These are phyloP conservation scores for Yamadazyma epiphylla DNA, from an alignment of 1,139 yeast genomes.

Conservation along the genomic window DNA sequence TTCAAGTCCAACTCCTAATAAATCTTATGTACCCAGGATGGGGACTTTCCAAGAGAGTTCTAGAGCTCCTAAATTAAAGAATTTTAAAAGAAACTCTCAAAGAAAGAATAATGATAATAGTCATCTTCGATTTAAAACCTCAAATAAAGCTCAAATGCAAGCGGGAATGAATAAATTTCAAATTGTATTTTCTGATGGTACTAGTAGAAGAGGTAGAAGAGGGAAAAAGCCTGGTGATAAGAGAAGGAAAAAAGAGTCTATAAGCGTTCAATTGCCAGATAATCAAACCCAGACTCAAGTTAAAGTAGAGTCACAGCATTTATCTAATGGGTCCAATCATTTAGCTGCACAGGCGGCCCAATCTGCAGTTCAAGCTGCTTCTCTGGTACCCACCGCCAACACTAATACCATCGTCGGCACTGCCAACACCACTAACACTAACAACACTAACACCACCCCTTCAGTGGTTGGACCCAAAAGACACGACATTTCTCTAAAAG, in stretches of 20 bases:
- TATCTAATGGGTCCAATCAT: background rate
- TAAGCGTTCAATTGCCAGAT: conserved; percentile 5
- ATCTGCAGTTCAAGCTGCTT: background rate
- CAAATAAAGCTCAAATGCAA: conserved; percentile 34
- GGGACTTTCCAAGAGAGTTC: conserved; percentile 39
- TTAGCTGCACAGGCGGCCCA: too few species aligned
- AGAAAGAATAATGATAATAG: background rate
- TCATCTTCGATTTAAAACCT: conserved; percentile 11
- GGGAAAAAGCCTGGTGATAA: conserved; percentile 6
- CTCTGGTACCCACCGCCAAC: background rate
- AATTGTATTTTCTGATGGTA: conserved; percentile 49
- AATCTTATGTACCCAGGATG: conserved; percentile 35
- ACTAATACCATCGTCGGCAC: background rate
- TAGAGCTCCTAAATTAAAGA: conserved; percentile 5
- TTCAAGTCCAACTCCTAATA: conserved; percentile 42
- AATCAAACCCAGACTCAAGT: conserved; percentile 1
- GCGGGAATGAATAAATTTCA: conserved; percentile 50
- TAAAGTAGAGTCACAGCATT: conserved; percentile 1
- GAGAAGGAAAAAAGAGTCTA: conserved; percentile 9
- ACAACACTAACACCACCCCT: too few species aligned
- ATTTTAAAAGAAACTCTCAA: background rate
- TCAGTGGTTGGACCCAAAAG: too few species aligned
- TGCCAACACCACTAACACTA: conserved; percentile 6
- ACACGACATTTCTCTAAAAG: conserved; percentile 8
- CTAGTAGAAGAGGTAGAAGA: conserved; percentile 32